Base-by-base conservation (phyloP, 179 eudicot species). In the Beta corolliflora region DNA sequence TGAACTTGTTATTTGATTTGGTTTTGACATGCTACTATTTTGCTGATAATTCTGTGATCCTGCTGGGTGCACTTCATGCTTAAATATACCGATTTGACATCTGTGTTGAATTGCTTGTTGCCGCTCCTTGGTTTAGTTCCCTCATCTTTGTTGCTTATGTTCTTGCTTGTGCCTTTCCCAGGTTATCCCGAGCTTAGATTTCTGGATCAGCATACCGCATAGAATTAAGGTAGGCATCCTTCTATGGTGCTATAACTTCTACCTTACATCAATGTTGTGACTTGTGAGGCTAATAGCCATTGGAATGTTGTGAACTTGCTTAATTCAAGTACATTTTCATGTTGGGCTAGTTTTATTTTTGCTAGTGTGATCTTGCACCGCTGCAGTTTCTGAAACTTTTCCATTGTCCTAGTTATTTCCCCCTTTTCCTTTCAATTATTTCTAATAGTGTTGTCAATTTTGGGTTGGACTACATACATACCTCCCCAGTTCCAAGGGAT, bases 181-280 rank as follows among this genome's bases (percentile, higher is more conserved):
- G 99, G 91, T 86, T 18, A 85, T 95, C 83, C 98, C 97, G 4
- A 94, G 92, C 91, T 84, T 94, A 87, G 95, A 92, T 79, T 88
- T 94, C 60, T 95, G 98, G 99, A 91, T 90, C 81, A 89, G 93
- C 90, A 75, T 94, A 83, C 98, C 97, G 41, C 92, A 91, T 83
- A 89, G 86, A 85, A 79, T 88, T 60, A 97, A 90, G 99, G 99
- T 95, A 88, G 46, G 81, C 44, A 73, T 77, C 53, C 65, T 25
- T 53, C 55, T 23, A 16, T 25, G 10, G 5, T 10, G 14, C 46
- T 55, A 36, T 29, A 59, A 29, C 12, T 53, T 45, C 59, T 65
- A 65, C 29, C 19, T 36, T 13, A 46, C 21, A 44, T 80, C 13
- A 15, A 31, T 45, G n/a, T 18, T 25, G 29, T 36, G 41, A 36